A percentile compares a stretch with the other conserved stretches of the same genome.
Conservation (phyloP, 768 basidiomycete genomes). For the Boletus rufocinnamomeus region DNA sequence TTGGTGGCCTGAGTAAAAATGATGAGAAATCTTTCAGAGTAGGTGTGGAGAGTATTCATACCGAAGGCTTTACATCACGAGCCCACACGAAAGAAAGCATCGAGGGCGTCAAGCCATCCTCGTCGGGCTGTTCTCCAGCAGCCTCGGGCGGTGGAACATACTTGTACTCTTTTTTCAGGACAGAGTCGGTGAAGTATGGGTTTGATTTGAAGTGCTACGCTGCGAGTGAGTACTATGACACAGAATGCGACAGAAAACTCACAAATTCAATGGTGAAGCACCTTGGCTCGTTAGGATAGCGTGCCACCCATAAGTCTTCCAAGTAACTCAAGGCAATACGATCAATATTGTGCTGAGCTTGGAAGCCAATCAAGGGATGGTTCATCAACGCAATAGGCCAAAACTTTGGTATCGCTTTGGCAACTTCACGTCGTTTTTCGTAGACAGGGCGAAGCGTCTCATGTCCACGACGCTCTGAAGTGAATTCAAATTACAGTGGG, state of each 20-base stretch:
- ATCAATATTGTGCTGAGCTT: constrained; percentile 74
- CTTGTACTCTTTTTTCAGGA: constrained; percentile 83
- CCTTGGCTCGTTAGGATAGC: constrained; percentile 72
- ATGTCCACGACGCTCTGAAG: constrained; percentile 64
- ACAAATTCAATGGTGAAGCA: constrained; percentile 90
- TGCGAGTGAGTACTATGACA: constrained; percentile 4
- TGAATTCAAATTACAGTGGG: constrained; percentile 12
- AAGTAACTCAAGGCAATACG: constrained; percentile 80
- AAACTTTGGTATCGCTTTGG: constrained; percentile 72
- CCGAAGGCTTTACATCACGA: constrained; percentile 67
- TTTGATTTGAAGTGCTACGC: constrained; percentile 81
- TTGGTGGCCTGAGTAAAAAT: constrained; percentile 49
- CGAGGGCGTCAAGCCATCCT: constrained; percentile 71
- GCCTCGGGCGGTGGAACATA: constrained; percentile 57
- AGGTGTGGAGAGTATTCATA: constrained; percentile 35
- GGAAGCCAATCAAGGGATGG: constrained; percentile 59
- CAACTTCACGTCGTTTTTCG: constrained; percentile 65
- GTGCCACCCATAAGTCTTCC: constrained; percentile 81
- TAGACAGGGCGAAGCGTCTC: constrained; percentile 60
- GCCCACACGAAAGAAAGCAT: constrained; percentile 85
- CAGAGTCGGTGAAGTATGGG: constrained; percentile 74
- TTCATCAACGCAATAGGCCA: constrained; percentile 88
- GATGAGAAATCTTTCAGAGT: background rate
- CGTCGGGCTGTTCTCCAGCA: constrained; percentile 60
- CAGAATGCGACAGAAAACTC: constrained; percentile 38